phyloP scores from a whole-genome alignment of 768 basidiomycete species.

The Glaciozyma antarctica region DNA sequence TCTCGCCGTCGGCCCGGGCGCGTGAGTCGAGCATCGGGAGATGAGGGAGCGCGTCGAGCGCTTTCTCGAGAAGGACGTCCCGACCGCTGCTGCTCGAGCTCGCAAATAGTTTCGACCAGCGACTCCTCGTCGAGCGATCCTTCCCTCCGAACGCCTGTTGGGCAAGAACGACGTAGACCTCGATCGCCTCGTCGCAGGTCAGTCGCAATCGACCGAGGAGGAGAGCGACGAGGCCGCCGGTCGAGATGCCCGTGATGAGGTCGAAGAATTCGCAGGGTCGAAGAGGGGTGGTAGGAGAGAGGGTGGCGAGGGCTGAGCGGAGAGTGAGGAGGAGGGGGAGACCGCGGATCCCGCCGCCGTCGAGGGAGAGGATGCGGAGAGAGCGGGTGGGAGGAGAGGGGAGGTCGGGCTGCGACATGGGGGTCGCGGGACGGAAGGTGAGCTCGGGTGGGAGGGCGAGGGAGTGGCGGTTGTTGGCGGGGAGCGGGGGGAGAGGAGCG shows the following conservation, averaged over 20 bases:
- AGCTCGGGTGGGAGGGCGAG: not conserved
- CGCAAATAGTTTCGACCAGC: constrained; percentile 5
- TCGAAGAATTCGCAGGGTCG: constrained; percentile 11
- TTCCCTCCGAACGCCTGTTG: constrained; percentile 1
- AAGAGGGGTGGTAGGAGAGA: not conserved
- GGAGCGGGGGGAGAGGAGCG: not conserved
- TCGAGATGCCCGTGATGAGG: constrained; percentile 16
- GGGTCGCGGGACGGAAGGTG: constrained; percentile 1
- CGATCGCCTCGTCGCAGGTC: constrained; percentile 2
- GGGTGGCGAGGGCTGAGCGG: not conserved
- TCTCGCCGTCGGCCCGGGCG: no score
- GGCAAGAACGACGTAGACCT: constrained; percentile 4
- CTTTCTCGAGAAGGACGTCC: no score
- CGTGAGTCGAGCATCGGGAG: no score
- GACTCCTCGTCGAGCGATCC: not conserved
- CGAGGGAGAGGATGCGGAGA: constrained; percentile 21
- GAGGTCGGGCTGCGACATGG: not conserved
- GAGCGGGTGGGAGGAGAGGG: not conserved
- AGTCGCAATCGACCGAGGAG: constrained; percentile 11
- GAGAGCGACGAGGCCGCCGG: constrained; percentile 14
- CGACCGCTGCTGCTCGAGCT: no score
- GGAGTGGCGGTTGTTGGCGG: not conserved
- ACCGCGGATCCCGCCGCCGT: constrained; percentile 21
- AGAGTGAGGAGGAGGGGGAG: constrained; percentile 20
- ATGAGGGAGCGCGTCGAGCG: no score